phyloP scores from a whole-genome alignment of 2,329 filamentous ascomycete genomes.

The Sporothrix brunneoviolacea region DNA sequence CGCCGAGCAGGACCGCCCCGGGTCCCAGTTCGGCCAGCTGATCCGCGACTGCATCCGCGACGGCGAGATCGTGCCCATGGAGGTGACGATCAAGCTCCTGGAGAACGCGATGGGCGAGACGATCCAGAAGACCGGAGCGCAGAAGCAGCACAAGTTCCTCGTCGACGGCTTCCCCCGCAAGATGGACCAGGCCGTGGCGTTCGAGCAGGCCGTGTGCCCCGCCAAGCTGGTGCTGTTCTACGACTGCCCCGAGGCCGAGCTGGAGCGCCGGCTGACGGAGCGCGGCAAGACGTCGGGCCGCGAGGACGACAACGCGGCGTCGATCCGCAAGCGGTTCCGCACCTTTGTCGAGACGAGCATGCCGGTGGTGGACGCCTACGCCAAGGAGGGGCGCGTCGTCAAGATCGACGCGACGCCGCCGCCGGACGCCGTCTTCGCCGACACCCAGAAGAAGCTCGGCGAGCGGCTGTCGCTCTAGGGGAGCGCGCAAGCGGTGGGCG shows the following conservation, averaged over 20 bases:
- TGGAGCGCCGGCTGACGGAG: slow-evolving; percentile 78
- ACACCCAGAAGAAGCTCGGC: slow-evolving; percentile 44
- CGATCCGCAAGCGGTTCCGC: slow-evolving; percentile 92
- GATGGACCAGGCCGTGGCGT: slow-evolving; percentile 92
- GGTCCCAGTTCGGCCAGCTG: slow-evolving; percentile 82
- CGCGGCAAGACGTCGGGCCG: slow-evolving; percentile 89
- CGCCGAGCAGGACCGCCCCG: slow-evolving; percentile 82
- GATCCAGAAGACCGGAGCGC: slow-evolving; percentile 33
- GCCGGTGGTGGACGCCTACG: slow-evolving; percentile 88
- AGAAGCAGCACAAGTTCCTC: slow-evolving; percentile 58
- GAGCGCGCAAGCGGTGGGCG: too few relatives aligned
- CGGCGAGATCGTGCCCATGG: slow-evolving; percentile 96
- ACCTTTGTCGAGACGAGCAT: slow-evolving; percentile 94
- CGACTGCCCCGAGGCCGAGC: slow-evolving; percentile 83
- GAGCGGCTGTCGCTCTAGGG: slow-evolving; percentile 41
- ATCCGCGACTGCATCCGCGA: slow-evolving; percentile 93
- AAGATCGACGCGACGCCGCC: slow-evolving; percentile 65
- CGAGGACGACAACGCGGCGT: slow-evolving; percentile 89
- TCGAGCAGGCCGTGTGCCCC: slow-evolving; percentile 81
- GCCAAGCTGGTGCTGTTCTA: slow-evolving; percentile 87
- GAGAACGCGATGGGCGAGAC: slow-evolving; percentile 84
- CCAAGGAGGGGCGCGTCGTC: slow-evolving; percentile 68
- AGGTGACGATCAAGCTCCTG: slow-evolving; percentile 87
- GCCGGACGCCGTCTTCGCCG: slow-evolving; percentile 55
- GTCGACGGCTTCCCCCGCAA: slow-evolving; percentile 87